Percentiles rank a stretch among this genome's conserved stretches.
Evolutionary conservation across 805 yeast species (phyloP).

Genomic region (Starmerella ratchasimensis): DNA sequence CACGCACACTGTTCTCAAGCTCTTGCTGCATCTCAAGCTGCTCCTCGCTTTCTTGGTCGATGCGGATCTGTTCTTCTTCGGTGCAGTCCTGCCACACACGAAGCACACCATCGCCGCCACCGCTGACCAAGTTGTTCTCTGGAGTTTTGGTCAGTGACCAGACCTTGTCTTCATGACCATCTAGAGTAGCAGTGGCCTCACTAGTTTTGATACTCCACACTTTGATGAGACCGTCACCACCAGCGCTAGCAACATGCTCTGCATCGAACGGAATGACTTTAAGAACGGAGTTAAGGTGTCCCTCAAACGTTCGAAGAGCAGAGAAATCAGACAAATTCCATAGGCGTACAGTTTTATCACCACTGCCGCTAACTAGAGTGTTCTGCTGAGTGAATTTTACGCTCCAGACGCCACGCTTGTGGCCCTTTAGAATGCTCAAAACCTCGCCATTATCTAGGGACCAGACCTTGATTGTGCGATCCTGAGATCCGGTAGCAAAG

Average conservation of each 20-base stretch:
- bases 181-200: slow-evolving; percentile 72
- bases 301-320: slow-evolving; percentile 76
- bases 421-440: slow-evolving; percentile 73
- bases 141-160: slow-evolving; percentile 74
- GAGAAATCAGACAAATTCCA: slow-evolving; percentile 76
- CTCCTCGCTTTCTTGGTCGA: slow-evolving; percentile 37
- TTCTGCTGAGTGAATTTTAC: slow-evolving; percentile 72
- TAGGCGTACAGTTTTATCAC: slow-evolving; percentile 77
- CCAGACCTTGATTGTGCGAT: slow-evolving; percentile 86
- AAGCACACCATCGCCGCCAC: slow-evolving; percentile 91
- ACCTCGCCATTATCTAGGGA: slow-evolving; percentile 73
- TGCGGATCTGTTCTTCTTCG: slow-evolving; percentile 47
- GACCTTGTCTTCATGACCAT: slow-evolving; percentile 82
- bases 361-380: slow-evolving; percentile 61
- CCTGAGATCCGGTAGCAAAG: slow-evolving; percentile 90
- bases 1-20: slow-evolving; percentile 55
- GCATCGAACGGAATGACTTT: slow-evolving; percentile 56
- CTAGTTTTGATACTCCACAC: slow-evolving; percentile 72
- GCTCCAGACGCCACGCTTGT: slow-evolving; percentile 91
- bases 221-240: slow-evolving; percentile 90
- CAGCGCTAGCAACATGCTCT: slow-evolving; percentile 45
- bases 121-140: slow-evolving; percentile 60
- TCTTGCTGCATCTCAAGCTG: slow-evolving; percentile 84
- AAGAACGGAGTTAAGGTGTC: slow-evolving; percentile 87
- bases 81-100: slow-evolving; percentile 84